Base-by-base conservation (phyloP, 495 filamentous ascomycete genomes). In the Neurospora sp. region DNA sequence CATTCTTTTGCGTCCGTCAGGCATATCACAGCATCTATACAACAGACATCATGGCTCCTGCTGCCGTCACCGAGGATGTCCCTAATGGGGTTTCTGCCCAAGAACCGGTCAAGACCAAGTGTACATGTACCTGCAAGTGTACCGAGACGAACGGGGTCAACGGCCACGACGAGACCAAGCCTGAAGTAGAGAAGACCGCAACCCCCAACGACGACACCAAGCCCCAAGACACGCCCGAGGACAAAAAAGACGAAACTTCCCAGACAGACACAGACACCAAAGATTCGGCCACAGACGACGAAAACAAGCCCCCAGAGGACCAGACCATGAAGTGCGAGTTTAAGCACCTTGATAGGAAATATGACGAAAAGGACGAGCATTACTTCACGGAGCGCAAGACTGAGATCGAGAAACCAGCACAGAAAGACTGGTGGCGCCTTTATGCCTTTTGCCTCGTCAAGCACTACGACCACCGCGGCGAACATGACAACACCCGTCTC, bases 251-350 rank as follows among this genome's bases (percentile, higher is more conserved):
- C 54, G 48, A 59, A 14, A 12, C 48, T 59, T 6, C 10, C 20
- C 48, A 59, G 20, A 54, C 46, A 27, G 46, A 27, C 46, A 16
- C 5, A 16, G 54, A 35, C 27, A 62, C 11, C 3, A 16, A 35
- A 27, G 54, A 62, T 18, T 31, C 31, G 31, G 54, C 54, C 14
- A 16, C 23, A 18, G 54, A 62, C 14, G 54, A 62, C 54, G 31
- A 72, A 41, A 39, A 69, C 38, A 54, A 48, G 2, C 69, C 44
- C 20, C 62, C 77, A 4, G 70, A 69, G 27, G 77, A 81, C 42
- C 72, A 79, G 62, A 72, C 76, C 46, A 80, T 83, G 78, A 81
- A 80, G 54, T 82, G 79, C 72, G 81, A 82, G 73, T 77, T 83
- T 35, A 82, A 83, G 74, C 78, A 82, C n/a, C 78, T 83, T 69